phyloP scores from a whole-genome alignment of 441 rosid species.

The Capsella rubella region DNA sequence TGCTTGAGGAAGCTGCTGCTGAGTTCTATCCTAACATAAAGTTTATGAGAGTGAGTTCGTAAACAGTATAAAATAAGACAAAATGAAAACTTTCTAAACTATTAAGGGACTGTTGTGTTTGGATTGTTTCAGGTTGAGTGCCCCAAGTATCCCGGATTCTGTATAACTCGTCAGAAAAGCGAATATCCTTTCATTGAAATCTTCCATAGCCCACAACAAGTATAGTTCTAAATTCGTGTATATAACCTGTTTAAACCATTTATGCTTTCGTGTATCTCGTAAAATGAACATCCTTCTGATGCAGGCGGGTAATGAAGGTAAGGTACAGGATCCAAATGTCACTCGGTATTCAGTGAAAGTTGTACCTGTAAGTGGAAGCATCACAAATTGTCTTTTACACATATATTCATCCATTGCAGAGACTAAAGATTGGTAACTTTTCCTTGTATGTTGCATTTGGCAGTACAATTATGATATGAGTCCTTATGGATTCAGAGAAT shows the following conservation, averaged over 20 bases:
- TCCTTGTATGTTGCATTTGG: slow-evolving; percentile 6
- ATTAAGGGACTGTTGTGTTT: slow-evolving; percentile 18
- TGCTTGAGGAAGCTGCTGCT: slow-evolving; percentile 87
- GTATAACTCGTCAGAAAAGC: slow-evolving; percentile 79
- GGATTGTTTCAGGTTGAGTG: slow-evolving; percentile 84
- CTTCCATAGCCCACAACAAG: slow-evolving; percentile 88
- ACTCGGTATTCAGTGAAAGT: slow-evolving; percentile 85
- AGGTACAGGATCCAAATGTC: slow-evolving; percentile 64
- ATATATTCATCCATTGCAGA: slow-evolving; percentile 3
- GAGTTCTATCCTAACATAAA: slow-evolving; percentile 87
- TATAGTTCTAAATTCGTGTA: slow-evolving; percentile 32
- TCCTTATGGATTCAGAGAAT: slow-evolving; percentile 92
- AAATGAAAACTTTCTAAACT: background rate
- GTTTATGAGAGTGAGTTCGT: slow-evolving; percentile 72
- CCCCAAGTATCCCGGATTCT: slow-evolving; percentile 96
- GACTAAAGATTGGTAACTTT: slow-evolving; percentile 10
- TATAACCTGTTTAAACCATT: background rate
- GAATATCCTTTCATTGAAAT: slow-evolving; percentile 96
- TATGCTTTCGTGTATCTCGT: slow-evolving; percentile 6
- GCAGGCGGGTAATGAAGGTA: slow-evolving; percentile 75
- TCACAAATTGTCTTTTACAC: slow-evolving; percentile 9
- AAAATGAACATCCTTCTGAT: slow-evolving; percentile 28
- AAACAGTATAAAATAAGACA: background rate
- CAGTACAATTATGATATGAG: slow-evolving; percentile 89
- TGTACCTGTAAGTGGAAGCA: slow-evolving; percentile 71